Percentiles rank a stretch among this genome's conserved stretches.
Conservation (phyloP, 805 yeast genomes). For the Zygotorulaspora sp. region DNA sequence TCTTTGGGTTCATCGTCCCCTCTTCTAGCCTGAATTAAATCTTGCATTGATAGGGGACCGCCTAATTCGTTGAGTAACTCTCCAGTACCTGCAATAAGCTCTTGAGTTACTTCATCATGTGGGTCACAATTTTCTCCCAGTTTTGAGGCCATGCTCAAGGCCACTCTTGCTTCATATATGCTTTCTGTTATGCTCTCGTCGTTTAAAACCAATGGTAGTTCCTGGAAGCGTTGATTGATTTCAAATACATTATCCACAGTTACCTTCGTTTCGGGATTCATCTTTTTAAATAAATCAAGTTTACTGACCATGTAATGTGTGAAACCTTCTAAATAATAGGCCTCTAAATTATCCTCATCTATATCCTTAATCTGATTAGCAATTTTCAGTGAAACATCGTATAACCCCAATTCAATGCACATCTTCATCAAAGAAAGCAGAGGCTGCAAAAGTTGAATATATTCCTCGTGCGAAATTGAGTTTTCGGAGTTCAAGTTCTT, state of each 20-base stretch:
- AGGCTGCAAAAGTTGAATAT: conserved; percentile 67
- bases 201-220: conserved; percentile 37
- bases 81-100: conserved; percentile 50
- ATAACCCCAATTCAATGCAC: conserved; percentile 70
- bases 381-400: conserved; percentile 64
- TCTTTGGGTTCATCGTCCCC: conserved; percentile 41
- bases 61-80: conserved; percentile 54
- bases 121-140: conserved; percentile 40
- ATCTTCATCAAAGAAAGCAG: conserved; percentile 66
- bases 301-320: conserved; percentile 54
- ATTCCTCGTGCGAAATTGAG: conserved; percentile 38
- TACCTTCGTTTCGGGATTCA: conserved; percentile 20
- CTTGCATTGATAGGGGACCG: conserved; percentile 48
- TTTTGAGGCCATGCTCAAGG: conserved; percentile 39
- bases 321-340: conserved; percentile 78
- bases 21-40: conserved; percentile 30
- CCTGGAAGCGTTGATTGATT: conserved; percentile 33
- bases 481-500: conserved; percentile 37
- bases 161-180: conserved; percentile 36
- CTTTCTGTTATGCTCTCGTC: conserved; percentile 33
- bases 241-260: conserved; percentile 33
- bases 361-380: conserved; percentile 63
- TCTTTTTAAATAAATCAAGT: conserved; percentile 23
- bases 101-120: conserved; percentile 51
- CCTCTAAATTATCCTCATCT: conserved; percentile 80